phyloP scores from a whole-genome alignment of 208 protist species.

The Leishmania braziliensis region DNA sequence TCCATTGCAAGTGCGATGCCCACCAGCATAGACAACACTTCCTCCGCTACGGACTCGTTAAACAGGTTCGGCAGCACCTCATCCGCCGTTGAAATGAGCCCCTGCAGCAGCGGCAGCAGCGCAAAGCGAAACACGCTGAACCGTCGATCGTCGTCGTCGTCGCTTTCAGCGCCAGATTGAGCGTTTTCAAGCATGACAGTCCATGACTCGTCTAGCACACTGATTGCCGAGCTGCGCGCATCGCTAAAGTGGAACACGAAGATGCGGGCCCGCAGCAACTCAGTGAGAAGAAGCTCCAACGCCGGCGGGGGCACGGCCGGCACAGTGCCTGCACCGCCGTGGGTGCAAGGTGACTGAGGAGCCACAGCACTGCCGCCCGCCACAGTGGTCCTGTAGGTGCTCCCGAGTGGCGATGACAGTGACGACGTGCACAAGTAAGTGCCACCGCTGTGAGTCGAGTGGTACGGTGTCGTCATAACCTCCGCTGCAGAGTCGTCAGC shows the following conservation, averaged over 20 bases:
- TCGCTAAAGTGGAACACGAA: constrained; percentile 67
- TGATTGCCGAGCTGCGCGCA: constrained; percentile 38
- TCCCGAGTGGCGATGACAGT: neutral
- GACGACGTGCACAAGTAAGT: neutral
- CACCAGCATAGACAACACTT: constrained; percentile 69
- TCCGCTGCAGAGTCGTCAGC: neutral
- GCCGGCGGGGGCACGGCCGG: constrained; percentile 11
- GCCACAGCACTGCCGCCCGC: neutral
- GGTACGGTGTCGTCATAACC: constrained; percentile 14
- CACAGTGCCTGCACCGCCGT: neutral
- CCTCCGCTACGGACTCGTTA: constrained; percentile 53
- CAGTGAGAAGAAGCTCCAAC: constrained; percentile 27
- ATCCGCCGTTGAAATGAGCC: constrained; percentile 70
- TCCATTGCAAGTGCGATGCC: constrained; percentile 79
- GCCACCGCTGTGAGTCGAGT: constrained; percentile 1
- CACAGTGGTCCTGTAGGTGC: neutral
- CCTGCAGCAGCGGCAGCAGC: constrained; percentile 79
- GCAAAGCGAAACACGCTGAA: constrained; percentile 75
- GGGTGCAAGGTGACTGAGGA: neutral
- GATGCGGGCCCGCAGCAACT: constrained; percentile 43
- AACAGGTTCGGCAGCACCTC: constrained; percentile 68
- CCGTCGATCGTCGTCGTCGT: constrained; percentile 43
- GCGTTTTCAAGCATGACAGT: constrained; percentile 72
- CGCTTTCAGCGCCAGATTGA: constrained; percentile 42
- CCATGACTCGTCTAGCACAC: constrained; percentile 82